These are phyloP conservation scores for Fragilaria radians DNA, from an alignment of 108 stramenopile species.

Conservation along the genomic window DNA sequence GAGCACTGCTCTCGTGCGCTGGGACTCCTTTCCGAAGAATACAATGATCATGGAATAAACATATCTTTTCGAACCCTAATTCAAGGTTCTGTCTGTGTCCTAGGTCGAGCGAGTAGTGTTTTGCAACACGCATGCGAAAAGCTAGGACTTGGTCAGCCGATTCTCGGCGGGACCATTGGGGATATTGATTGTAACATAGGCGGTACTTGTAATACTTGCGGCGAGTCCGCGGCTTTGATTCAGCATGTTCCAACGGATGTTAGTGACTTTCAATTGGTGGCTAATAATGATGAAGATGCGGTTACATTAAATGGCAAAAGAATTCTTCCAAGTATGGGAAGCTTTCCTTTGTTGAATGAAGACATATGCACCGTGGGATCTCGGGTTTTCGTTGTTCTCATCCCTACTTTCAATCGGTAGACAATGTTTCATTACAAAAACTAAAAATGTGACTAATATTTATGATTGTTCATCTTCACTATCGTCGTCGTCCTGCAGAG, in stretches of 20 bases:
- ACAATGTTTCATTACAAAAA: too few species aligned
- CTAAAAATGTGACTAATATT: too few species aligned
- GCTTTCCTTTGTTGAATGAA: conserved; percentile 55
- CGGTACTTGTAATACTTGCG: conserved; percentile 56
- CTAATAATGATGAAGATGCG: conserved; percentile 54
- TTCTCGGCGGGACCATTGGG: conserved; percentile 63
- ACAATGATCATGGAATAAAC: conserved; percentile 40
- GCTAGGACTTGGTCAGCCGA: conserved; percentile 24
- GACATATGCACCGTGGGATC: conserved; percentile 77
- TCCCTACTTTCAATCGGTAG: conserved; percentile 21
- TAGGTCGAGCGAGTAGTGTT: conserved; percentile 53
- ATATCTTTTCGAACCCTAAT: conserved; percentile 51
- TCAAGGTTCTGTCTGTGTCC: conserved; percentile 44
- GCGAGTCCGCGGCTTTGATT: conserved; percentile 60
- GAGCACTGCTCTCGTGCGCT: conserved; percentile 15
- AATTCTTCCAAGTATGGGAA: conserved; percentile 61
- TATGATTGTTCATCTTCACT: conserved; percentile 25
- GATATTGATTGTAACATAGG: conserved; percentile 72
- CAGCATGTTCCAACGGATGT: conserved; percentile 36
- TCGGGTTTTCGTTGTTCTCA: conserved; percentile 72
- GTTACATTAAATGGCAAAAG: conserved; percentile 74
- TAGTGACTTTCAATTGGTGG: conserved; percentile 57
- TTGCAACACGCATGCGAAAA: conserved; percentile 25
- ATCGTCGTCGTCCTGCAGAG: conserved; percentile 32
- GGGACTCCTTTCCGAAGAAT: conserved; percentile 31